Evolutionary conservation across 139 green algal genomes (phyloP), one percentile per base, ranked within the genome.

Genomic region (Closterium sp.): DNA sequence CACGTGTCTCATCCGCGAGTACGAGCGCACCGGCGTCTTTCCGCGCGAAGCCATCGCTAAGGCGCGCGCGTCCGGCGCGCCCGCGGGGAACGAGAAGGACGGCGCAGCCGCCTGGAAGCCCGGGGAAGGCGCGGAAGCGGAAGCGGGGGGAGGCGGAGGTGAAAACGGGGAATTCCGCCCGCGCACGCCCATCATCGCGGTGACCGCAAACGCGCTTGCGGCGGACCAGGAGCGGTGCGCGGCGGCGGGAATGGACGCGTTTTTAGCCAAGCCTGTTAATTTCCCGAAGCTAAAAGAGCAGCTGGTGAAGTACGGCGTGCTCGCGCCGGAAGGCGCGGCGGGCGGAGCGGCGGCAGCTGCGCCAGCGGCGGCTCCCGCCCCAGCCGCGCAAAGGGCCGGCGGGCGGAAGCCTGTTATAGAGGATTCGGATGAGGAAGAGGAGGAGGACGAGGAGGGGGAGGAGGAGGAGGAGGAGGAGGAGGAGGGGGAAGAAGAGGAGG

Each of bases 151-250:
- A 76, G 25, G 55, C 55, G 55, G 25, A 76, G 55, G 55, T 19
- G 55, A 10, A 66, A 9, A 8, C 38, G 38, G 55, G 55, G 55
- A 76, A 2, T 76, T 76, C 55, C 55, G 55, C 55, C 55, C 55
- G 55, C 91, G 4, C 0, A 66, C 97, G 87, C 97, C 97, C 21
- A 98, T 98, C 86, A 92, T 98, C 66, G 97, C 97, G 25, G 97
- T 98, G 96, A 98, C 97, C 5, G 97, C 97, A 66, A 97, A 98
- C 87, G 96, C 96, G 33, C 94, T 93, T 34, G 35, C 88, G 12
- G 32, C 55, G 55, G 55, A 76, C 55, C 55, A 76, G 55, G 55
- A 76, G 55, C 55, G 55, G 16, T 76, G 55, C 55, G 55, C 55
- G 55, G 55, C 55, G 16, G 55, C 55, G 55, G 55, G 55, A 76